phyloP scores from a whole-genome alignment of 768 basidiomycete species.

The Lactifluus subvellereus region DNA sequence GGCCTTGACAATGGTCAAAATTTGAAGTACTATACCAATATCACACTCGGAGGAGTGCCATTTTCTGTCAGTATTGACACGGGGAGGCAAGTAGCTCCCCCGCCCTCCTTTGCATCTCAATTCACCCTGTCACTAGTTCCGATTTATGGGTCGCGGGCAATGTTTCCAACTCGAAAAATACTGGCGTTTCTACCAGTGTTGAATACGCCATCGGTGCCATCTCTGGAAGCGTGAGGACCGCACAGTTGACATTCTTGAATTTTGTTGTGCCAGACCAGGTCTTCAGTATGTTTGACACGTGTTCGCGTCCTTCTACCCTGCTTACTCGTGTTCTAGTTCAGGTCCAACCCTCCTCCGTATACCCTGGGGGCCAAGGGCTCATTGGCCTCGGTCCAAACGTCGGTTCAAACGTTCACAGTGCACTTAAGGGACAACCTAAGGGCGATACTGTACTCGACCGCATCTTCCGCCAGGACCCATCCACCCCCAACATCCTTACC shows the following conservation, averaged over 20 bases:
- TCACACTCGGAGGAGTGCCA: constrained; percentile 34
- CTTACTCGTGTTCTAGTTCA: constrained; percentile 34
- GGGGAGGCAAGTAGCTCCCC: constrained; percentile 34
- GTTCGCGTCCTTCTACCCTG: background rate
- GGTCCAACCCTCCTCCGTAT: constrained; percentile 31
- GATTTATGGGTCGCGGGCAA: constrained; percentile 55
- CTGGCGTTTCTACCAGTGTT: constrained; percentile 38
- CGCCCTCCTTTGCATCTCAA: background rate
- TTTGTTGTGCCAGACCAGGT: constrained; percentile 43
- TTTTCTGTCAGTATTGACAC: constrained; percentile 41
- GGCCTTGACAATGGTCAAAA: constrained; percentile 31
- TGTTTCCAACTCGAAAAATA: constrained; percentile 37
- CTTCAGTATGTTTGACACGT: constrained; percentile 35
- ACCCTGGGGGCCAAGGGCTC: constrained; percentile 36
- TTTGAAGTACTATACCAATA: constrained; percentile 35
- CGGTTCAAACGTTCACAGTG: constrained; percentile 43
- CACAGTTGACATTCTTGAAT: constrained; percentile 40
- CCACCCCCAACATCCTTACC: constrained; percentile 56
- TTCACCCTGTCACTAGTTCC: constrained; percentile 39
- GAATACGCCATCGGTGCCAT: constrained; percentile 52
- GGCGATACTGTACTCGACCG: constrained; percentile 57
- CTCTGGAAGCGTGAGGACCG: constrained; percentile 41
- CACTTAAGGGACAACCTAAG: constrained; percentile 30
- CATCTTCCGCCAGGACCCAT: constrained; percentile 54
- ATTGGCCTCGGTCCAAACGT: constrained; percentile 59